Evolutionary conservation across 805 yeast species (phyloP), one percentile per base, ranked within the genome.

Genomic region (Alloascoidea africana): DNA sequence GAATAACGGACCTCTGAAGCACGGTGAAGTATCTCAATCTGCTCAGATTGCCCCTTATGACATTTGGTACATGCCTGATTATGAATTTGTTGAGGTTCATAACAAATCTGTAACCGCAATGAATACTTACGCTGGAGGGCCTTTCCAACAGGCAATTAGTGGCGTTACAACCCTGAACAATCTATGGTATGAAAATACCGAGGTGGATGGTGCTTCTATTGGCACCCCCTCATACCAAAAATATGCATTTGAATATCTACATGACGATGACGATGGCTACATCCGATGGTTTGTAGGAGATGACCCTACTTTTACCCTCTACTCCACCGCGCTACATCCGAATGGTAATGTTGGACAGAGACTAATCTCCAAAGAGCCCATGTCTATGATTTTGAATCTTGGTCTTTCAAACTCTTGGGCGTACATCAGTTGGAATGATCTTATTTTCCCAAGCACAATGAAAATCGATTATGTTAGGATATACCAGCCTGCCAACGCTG

Each of bases 321-420:
- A 76, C 50, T 70, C 94, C 0, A 66, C 66, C 27, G 81, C 96
- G 0, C 61, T 89, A 41, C 80, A 83, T 41, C 95, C 96, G 27
- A 82, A 82, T 55, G 97, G 98, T 46, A 89, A 89, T 55, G 61
- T 89, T 46, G 91, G 73, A 32, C 74, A 80, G 79, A 75, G 97
- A 57, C 59, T 70, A 45, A 70, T 89, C 18, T 66, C 91, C 16
- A 78, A 80, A 54, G 98, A 89, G 53, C 97, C 97, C 45, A 86
- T 89, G 96, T 68, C 94, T 2, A 69, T 89, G 42, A 60, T 89
- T 45, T 52, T 89, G 65, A 89, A 89, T 55, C 59, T 89, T 60
- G 98, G 95, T 65, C 61, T 89, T 38, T 87, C 96, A 13, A 80
- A 77, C 50, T 80, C 75, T 42, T 89, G 97, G 97, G 83, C 91